These are phyloP conservation scores for Puccinia hordei DNA, from an alignment of 1,284 basidiomycete genomes.

Conservation along the genomic window DNA sequence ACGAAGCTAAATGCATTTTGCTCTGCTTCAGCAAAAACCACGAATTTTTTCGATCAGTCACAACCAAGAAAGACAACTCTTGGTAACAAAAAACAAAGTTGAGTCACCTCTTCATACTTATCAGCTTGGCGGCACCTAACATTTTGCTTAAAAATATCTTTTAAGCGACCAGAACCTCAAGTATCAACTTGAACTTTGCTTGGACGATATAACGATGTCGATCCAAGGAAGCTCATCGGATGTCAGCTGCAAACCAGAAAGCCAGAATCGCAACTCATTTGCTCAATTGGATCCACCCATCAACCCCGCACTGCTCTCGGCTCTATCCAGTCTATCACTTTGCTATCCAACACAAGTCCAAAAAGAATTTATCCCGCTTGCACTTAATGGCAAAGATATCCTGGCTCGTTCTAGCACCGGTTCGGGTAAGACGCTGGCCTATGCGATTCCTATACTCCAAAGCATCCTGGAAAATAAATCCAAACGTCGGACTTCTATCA, in stretches of 20 bases:
- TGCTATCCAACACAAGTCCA: slow-evolving; percentile 51
- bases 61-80: no score
- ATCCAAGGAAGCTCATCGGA: slow-evolving; percentile 33
- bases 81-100: no score
- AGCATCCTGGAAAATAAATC: slow-evolving; percentile 85
- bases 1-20: no score
- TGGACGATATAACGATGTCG: slow-evolving; percentile 9
- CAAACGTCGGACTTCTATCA: slow-evolving; percentile 78
- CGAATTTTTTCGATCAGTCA: no score
- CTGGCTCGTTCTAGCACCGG: slow-evolving; percentile 89
- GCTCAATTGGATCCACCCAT: slow-evolving; percentile 46
- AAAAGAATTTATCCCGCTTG: slow-evolving; percentile 70
- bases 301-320: slow-evolving; percentile 30
- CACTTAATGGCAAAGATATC: slow-evolving; percentile 86
- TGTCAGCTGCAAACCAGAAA: slow-evolving; percentile 11
- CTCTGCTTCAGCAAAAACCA: no score
- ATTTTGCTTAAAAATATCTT: no score
- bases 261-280: slow-evolving; percentile 5
- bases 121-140: no score
- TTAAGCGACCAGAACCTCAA: no score
- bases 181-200: no score
- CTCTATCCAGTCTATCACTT: slow-evolving; percentile 34
- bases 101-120: no score
- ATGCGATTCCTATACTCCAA: slow-evolving; percentile 88
- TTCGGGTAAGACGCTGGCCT: slow-evolving; percentile 94